Evolutionary conservation across 2,329 filamentous ascomycete species (phyloP), one percentile per base, ranked within the genome.

Genomic region (Coniochaeta hoffmannii): DNA sequence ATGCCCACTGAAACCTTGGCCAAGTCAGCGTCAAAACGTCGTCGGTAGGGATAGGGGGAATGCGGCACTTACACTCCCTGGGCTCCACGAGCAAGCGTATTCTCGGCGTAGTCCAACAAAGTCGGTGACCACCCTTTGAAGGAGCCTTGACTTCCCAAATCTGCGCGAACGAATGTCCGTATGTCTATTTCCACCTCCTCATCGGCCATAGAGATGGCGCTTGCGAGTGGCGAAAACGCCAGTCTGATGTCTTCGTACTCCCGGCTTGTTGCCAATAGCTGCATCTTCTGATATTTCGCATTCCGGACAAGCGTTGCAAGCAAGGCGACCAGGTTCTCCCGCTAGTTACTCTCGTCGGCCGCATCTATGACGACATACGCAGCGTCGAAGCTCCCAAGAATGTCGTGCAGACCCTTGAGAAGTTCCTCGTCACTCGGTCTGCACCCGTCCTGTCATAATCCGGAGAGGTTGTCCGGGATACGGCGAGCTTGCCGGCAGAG

Each of bases 111-210:
- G 15, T 38, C 22, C 14, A 4, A 6, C n/a, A 53, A 19, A 6
- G 15, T 10, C 9, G 12, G 15, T 5, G 35, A 17, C 35, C 15
- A 19, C 15, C 24, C 32, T n/a, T 36, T 17, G 44, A 49, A 49
- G 14, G 5, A 14, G 22, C 26, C 44, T 22, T 26, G 26, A 24
- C 44, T 38, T 28, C 30, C 4, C n/a, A 4, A 10, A 11, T 10
- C 28, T n/a, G 5, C n/a, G n/a, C n/a, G n/a, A n/a, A 52, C 50
- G 22, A 7, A 35, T 4, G 11, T n/a, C 22, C 34, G 51, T 36
- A 68, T 64, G 24, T 62, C 65, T 3, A 55, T 46, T 53, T 57
- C 58, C n/a, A 68, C 64, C 4, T 60, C 57, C 9, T 26, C 14
- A 44, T 66, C 65, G 1, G 58, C 60, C 59, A 63, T 26, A 58